Conservation (phyloP, 345 rosid species). For the Eucalyptus erythrocorys region DNA sequence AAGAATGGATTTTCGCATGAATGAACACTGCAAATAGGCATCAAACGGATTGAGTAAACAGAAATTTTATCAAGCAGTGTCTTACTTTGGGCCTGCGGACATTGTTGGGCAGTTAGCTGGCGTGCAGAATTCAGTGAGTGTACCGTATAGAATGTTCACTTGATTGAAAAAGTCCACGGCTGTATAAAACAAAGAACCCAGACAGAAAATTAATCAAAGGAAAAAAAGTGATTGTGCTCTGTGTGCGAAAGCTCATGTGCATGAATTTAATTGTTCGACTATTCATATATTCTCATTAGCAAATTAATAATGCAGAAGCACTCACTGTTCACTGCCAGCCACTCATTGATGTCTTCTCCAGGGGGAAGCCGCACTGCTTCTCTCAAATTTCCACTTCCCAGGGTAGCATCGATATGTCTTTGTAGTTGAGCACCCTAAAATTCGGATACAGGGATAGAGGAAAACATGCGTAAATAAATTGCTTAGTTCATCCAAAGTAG, state of each 20-base stretch:
- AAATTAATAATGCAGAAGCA: neutral
- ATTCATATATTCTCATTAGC: neutral
- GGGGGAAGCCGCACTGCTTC: constrained; percentile 64
- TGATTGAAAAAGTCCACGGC: constrained; percentile 81
- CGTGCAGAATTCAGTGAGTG: constrained; percentile 67
- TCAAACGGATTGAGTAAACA: neutral
- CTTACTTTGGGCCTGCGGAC: constrained; percentile 66
- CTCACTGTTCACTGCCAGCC: constrained; percentile 73
- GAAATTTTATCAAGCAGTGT: neutral
- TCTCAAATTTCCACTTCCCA: constrained; percentile 66
- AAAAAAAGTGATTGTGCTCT: neutral
- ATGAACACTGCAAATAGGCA: neutral
- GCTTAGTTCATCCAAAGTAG: neutral
- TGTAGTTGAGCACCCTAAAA: constrained; percentile 64
- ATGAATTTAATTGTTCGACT: neutral
- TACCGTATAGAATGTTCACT: constrained; percentile 54
- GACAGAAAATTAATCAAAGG: neutral
- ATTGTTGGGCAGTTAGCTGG: constrained; percentile 42
- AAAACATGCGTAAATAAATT: neutral
- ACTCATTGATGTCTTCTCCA: constrained; percentile 64
- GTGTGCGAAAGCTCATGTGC: neutral
- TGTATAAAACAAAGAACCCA: constrained; percentile 1
- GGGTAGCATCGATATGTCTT: constrained; percentile 54
- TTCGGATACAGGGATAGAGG: neutral
- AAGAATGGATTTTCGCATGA: neutral